Percentiles rank a stretch among this genome's conserved stretches.
phyloP scores from a whole-genome alignment of 495 filamentous ascomycete genomes.

The Neurospora sp. region DNA sequence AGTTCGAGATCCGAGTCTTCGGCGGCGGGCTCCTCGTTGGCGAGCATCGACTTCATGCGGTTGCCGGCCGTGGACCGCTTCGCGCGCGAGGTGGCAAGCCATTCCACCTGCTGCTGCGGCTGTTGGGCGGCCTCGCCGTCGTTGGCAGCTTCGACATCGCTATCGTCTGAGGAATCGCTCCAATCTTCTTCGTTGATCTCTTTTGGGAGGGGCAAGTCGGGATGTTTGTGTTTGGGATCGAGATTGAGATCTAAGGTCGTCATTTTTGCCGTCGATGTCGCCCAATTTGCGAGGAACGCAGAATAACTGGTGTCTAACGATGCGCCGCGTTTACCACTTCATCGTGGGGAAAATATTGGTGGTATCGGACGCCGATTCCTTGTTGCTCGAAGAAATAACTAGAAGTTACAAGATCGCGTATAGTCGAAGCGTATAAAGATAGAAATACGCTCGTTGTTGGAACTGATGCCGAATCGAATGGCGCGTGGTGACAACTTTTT shows the following conservation, averaged over 20 bases:
- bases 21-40: constrained; percentile 53
- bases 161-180: constrained; percentile 15
- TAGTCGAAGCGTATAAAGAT: not conserved
- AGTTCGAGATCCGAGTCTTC: constrained; percentile 64
- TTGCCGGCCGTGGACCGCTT: constrained; percentile 82
- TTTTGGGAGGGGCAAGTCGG: constrained; percentile 4
- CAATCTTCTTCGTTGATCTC: constrained; percentile 15
- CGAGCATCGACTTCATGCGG: constrained; percentile 69
- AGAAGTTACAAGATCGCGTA: not conserved
- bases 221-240: not conserved
- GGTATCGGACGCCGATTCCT: not conserved
- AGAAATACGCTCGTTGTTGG: not conserved
- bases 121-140: constrained; percentile 11
- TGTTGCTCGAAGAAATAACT: not conserved
- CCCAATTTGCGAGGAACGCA: not conserved
- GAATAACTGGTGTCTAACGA: not conserved
- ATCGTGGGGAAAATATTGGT: not conserved
- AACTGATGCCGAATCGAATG: not conserved
- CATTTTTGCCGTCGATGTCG: not conserved
- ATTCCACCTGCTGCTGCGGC: constrained; percentile 43
- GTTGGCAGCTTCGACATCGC: constrained; percentile 9
- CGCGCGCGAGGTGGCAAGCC: constrained; percentile 64
- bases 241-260: not conserved
- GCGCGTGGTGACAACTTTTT: not conserved
- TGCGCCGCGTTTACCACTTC: not conserved